A percentile compares a stretch with the other conserved stretches of the same genome.
phyloP scores from a whole-genome alignment of 805 yeast species.

The Teunomyces panamensis region DNA sequence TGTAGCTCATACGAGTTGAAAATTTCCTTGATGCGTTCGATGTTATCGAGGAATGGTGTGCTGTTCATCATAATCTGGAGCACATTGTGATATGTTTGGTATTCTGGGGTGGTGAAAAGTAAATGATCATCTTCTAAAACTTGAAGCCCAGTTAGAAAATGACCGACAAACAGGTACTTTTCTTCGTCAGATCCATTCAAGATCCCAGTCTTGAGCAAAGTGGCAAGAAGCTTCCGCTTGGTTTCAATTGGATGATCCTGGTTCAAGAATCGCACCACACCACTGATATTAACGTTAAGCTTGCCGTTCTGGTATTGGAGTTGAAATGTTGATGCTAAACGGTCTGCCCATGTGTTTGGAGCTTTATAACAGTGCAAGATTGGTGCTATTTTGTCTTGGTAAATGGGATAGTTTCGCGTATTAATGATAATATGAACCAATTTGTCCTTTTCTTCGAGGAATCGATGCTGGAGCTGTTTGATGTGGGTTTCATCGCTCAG shows the following conservation, averaged over 20 bases:
- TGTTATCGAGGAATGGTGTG: slow-evolving; percentile 10
- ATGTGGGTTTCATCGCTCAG: slow-evolving; percentile 2
- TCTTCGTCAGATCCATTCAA: slow-evolving; percentile 13
- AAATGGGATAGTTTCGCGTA: slow-evolving; percentile 20
- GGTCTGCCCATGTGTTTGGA: slow-evolving; percentile 21
- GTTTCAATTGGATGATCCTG: slow-evolving; percentile 10
- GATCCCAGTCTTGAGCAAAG: slow-evolving; percentile 16
- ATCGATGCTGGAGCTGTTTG: slow-evolving; percentile 13
- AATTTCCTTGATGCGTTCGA: slow-evolving; percentile 6
- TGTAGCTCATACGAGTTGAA: slow-evolving; percentile 2
- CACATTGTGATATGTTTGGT: slow-evolving; percentile 16
- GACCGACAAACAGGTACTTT: slow-evolving; percentile 10
- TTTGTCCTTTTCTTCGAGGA: slow-evolving; percentile 17
- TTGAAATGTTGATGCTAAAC: slow-evolving; percentile 21
- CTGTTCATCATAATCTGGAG: slow-evolving; percentile 16
- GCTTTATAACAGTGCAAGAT: slow-evolving; percentile 7
- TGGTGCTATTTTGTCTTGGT: slow-evolving; percentile 17
- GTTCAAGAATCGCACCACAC: slow-evolving; percentile 14
- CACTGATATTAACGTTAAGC: slow-evolving; percentile 10
- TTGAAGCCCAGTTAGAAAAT: slow-evolving; percentile 16
- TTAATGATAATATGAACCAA: slow-evolving; percentile 29
- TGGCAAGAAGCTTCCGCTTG: slow-evolving; percentile 19
- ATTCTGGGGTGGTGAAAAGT: slow-evolving; percentile 13
- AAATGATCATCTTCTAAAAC: slow-evolving; percentile 19
- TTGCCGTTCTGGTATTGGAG: slow-evolving; percentile 12